Percentiles rank a stretch among this genome's conserved stretches.
Conservation (phyloP, 2,329 filamentous ascomycete genomes). For the Coniochaeta hoffmannii region DNA sequence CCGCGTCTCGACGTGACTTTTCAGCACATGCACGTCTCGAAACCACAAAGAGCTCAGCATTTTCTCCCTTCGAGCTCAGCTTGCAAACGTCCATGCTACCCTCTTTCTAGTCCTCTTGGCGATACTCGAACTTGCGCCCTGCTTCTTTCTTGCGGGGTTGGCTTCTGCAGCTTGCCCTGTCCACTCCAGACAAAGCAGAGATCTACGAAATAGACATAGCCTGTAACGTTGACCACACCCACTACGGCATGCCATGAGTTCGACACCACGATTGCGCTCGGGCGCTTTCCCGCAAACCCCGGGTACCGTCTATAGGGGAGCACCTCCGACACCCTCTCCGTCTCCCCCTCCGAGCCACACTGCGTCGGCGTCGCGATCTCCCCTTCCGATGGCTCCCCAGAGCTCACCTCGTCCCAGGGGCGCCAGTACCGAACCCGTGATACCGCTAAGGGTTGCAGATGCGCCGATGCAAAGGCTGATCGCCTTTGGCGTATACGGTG, state of each 20-base stretch:
- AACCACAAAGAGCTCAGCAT: neutral
- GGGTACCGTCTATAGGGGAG: conserved; percentile 8
- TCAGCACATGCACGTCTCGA: neutral
- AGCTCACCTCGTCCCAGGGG: conserved; percentile 41
- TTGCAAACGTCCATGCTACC: neutral
- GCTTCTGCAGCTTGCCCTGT: neutral
- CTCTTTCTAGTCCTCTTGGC: neutral
- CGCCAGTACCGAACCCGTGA: conserved; percentile 50
- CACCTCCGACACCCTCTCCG: conserved; percentile 12
- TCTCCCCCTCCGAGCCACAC: neutral
- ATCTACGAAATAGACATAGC: neutral
- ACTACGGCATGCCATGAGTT: conserved; percentile 16
- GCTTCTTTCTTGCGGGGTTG: neutral
- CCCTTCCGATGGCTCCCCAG: conserved; percentile 4
- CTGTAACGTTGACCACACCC: neutral
- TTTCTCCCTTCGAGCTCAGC: neutral
- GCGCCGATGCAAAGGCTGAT: conserved; percentile 88
- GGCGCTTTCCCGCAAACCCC: conserved; percentile 19
- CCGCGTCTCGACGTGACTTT: conserved; percentile 3
- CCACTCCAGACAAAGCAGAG: neutral
- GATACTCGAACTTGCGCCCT: neutral
- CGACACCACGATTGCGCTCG: conserved; percentile 15
- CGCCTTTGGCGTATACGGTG: conserved; percentile 69
- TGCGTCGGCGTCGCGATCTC: neutral
- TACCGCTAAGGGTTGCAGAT: conserved; percentile 76